A percentile compares a stretch with the other conserved stretches of the same genome.
phyloP scores from a whole-genome alignment of 1,139 yeast species.

The Scheffersomyces illinoinensis region DNA sequence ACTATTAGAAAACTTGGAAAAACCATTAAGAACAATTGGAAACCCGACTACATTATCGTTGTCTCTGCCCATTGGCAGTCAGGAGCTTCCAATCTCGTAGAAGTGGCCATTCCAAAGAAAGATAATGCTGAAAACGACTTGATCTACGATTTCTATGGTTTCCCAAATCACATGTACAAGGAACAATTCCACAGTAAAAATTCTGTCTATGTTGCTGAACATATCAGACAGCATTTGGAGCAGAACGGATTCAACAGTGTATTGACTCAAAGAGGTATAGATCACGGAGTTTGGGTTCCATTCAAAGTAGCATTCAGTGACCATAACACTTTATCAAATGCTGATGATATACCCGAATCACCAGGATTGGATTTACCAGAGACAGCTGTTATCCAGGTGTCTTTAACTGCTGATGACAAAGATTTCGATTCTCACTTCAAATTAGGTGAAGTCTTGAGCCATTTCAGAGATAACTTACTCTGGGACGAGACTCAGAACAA shows the following conservation, averaged over 20 bases:
- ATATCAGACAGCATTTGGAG: conserved; percentile 42
- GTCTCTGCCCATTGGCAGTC: conserved; percentile 83
- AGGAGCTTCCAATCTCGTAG: conserved; percentile 37
- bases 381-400: conserved; percentile 54
- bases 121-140: conserved; percentile 40
- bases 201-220: conserved; percentile 42
- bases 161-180: conserved; percentile 62
- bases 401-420: conserved; percentile 51
- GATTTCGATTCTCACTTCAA: conserved; percentile 50
- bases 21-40: conserved; percentile 44
- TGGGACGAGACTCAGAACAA: conserved; percentile 30
- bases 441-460: conserved; percentile 56
- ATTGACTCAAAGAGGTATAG: conserved; percentile 60
- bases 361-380: conserved; percentile 51
- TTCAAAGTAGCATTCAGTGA: conserved; percentile 68
- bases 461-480: conserved; percentile 47
- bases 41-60: conserved; percentile 65
- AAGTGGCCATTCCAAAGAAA: conserved; percentile 45
- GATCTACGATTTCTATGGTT: conserved; percentile 74
- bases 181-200: conserved; percentile 58
- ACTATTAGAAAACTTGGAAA: conserved; percentile 50
- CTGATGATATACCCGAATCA: conserved; percentile 13
- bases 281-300: conserved; percentile 86
- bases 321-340: conserved; percentile 23
- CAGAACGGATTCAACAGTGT: conserved; percentile 45